phyloP scores from a whole-genome alignment of 2,329 filamentous ascomycete species.

The Talaromyces pinophilus region DNA sequence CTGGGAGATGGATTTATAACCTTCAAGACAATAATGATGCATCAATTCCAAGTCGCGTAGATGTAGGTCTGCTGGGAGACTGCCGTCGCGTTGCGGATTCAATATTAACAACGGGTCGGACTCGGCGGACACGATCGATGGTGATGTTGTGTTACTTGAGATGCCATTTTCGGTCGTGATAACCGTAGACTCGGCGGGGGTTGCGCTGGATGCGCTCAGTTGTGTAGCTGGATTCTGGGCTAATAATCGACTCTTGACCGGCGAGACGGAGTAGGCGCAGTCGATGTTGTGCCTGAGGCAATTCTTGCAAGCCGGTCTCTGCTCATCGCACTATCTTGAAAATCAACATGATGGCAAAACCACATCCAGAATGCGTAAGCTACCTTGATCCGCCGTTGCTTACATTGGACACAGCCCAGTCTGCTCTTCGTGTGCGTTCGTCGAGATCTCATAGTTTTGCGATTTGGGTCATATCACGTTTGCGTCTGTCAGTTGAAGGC shows the following conservation, averaged over 20 bases:
- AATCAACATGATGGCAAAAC: background rate
- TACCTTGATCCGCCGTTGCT: constrained; percentile 26
- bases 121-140: constrained; percentile 10
- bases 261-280: constrained; percentile 28
- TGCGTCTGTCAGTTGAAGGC: background rate
- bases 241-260: constrained; percentile 23
- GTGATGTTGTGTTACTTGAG: constrained; percentile 10
- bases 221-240: constrained; percentile 16
- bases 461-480: background rate
- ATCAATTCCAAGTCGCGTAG: constrained; percentile 49
- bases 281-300: constrained; percentile 32
- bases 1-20: constrained; percentile 32
- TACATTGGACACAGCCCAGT: constrained; percentile 25
- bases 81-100: constrained; percentile 24
- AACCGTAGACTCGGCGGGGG: background rate
- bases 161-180: background rate
- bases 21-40: constrained; percentile 43
- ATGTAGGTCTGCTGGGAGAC: constrained; percentile 28
- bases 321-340: constrained; percentile 28
- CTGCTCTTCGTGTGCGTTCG: constrained; percentile 26
- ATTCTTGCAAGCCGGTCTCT: constrained; percentile 29
- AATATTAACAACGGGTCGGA: constrained; percentile 27
- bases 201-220: background rate
- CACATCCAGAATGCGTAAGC: background rate
- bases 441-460: constrained; percentile 23